Conservation (phyloP, 2,329 filamentous ascomycete species). For the Aspergillus sp. region DNA sequence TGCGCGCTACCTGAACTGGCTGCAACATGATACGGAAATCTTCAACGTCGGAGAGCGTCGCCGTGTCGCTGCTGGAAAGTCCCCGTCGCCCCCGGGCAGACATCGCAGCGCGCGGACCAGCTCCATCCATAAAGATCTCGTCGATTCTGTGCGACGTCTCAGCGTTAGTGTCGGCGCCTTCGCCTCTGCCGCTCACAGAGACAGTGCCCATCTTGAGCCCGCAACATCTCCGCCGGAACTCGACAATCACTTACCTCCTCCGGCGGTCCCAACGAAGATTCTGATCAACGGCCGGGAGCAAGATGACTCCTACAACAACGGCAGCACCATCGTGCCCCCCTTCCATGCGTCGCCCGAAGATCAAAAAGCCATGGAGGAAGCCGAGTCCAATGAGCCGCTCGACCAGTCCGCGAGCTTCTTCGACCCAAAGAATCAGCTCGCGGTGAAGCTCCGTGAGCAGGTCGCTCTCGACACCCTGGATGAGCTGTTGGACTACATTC, state of each 20-base stretch:
- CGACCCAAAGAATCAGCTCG: constrained; percentile 80
- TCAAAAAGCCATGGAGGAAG: constrained; percentile 21
- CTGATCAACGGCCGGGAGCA: constrained; percentile 56
- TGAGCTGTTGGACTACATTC: constrained; percentile 85
- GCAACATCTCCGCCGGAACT: constrained; percentile 20
- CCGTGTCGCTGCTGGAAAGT: constrained; percentile 66
- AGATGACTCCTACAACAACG: constrained; percentile 18
- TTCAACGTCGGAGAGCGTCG: constrained; percentile 96
- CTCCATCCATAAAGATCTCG: constrained; percentile 39
- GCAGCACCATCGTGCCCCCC: constrained; percentile 24
- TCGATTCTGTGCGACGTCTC: constrained; percentile 44
- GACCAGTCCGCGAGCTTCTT: constrained; percentile 95
- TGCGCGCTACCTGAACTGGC: constrained; percentile 91
- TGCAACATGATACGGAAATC: constrained; percentile 91
- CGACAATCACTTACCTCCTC: constrained; percentile 35
- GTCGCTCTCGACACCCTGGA: constrained; percentile 90
- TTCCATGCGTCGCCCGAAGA: constrained; percentile 21
- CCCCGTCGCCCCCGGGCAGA: constrained; percentile 27
- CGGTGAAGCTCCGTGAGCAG: constrained; percentile 81
- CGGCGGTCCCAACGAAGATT: constrained; percentile 51
- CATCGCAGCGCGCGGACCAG: constrained; percentile 20
- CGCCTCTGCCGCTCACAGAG: constrained; percentile 14
- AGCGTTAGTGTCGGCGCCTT: constrained; percentile 37
- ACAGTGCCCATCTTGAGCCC: constrained; percentile 16
- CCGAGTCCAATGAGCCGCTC: constrained; percentile 51